Evolutionary conservation across 23 red algal species (phyloP), one percentile per base, ranked within the genome.

Genomic region (Cyanidioschyzon merolae): DNA sequence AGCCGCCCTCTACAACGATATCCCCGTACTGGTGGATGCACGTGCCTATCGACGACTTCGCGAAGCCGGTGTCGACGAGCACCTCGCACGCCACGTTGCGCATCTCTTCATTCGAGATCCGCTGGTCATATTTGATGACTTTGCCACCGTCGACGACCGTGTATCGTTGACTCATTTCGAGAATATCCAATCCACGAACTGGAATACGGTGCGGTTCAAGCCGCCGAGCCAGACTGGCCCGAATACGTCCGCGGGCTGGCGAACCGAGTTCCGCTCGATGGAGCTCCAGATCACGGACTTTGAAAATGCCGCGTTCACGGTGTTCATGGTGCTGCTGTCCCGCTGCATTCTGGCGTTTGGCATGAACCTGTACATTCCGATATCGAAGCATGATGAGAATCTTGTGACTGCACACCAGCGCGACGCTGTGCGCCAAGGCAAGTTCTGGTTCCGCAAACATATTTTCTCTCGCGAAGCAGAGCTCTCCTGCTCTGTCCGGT

Each of bases 151-250:
- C 50, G 82, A 91, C 27, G 87, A 98, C 67, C 74, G 50, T 38
- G 76, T 75, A 1, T 80, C 41, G 29, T 86, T 83, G 26, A 88
- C 86, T 12, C 94, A 98, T 78, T 98, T 98, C 86, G 94, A 98
- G 74, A 98, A 98, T 51, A 90, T 98, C 37, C 94, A 98, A 80
- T 89, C 84, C 50, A 98, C 94, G 15, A 98, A 98, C 58, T 98
- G 94, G 94, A 98, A 98, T 59, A 98, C 94, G 16, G 94, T 98
- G 50, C 84, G 94, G 1, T 91, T 98, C 41, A 98, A 98, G 71
- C 94, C 88, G 39, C 94, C 94, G 32, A 80, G 88, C 34, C 30
- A 40, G 38, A 58, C 68, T 34, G 40, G n/a, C 37, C 37, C 1
- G 25, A 58, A 75, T 27, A 85, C 84, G 0, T 77, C 77, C 2